Percentiles rank a stretch among this genome's conserved stretches.
Conservation (phyloP, 345 rosid genomes). For the Salix koriyanagi region DNA sequence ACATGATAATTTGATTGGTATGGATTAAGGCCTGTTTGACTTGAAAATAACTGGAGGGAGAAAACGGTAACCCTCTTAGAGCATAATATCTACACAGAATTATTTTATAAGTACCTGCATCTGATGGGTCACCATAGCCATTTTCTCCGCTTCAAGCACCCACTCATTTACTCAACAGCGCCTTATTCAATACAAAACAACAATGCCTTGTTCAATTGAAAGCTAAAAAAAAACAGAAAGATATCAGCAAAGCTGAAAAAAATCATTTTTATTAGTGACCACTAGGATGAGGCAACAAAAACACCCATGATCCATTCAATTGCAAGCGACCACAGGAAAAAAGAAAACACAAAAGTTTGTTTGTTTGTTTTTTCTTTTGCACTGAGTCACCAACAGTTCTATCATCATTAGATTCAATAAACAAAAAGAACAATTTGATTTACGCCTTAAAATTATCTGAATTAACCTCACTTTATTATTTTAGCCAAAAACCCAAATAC, state of each 20-base stretch:
- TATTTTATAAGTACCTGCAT: slow-evolving; percentile 52
- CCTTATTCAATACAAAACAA: slow-evolving; percentile 30
- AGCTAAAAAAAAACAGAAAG: slow-evolving; percentile 6
- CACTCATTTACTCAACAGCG: slow-evolving; percentile 52
- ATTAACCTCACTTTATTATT: not conserved
- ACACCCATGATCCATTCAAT: not conserved
- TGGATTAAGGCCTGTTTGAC: not conserved
- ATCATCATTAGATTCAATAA: no score
- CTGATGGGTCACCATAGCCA: slow-evolving; percentile 88
- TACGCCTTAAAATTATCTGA: not conserved
- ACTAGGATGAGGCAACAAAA: not conserved
- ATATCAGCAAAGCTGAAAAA: not conserved
- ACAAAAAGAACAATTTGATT: not conserved
- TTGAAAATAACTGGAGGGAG: not conserved
- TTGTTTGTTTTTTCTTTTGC: not conserved
- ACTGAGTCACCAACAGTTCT: not conserved
- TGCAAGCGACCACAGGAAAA: not conserved
- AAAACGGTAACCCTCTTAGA: not conserved
- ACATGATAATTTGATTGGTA: not conserved
- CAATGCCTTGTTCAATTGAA: slow-evolving; percentile 31
- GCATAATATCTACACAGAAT: not conserved
- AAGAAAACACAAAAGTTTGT: not conserved
- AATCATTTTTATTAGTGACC: not conserved
- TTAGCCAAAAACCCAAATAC: not conserved
- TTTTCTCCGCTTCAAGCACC: slow-evolving; percentile 52